Conservation (phyloP, 2,329 filamentous ascomycete genomes). For the Fusarium falciforme region DNA sequence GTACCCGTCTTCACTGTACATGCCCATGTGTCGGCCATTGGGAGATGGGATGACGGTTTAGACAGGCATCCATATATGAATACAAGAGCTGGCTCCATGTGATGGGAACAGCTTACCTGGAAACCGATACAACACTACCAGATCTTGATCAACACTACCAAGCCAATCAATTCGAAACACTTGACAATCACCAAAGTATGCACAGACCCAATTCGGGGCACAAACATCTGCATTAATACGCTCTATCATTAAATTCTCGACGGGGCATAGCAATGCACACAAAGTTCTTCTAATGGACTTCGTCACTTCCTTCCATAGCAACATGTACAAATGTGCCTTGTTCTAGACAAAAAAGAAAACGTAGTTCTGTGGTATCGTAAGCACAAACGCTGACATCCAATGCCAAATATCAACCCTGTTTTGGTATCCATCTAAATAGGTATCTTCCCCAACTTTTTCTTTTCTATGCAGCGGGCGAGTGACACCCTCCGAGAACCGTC, state of each 20-base stretch:
- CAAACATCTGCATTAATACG: constrained; percentile 34
- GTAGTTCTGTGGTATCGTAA: constrained; percentile 38
- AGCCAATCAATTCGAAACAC: neutral
- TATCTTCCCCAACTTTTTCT: constrained; percentile 2
- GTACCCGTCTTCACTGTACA: neutral
- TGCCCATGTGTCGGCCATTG: neutral
- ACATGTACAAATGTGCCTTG: constrained; percentile 27
- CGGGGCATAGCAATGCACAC: constrained; percentile 32
- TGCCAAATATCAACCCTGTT: constrained; percentile 30
- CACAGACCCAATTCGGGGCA: neutral
- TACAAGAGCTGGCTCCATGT: neutral
- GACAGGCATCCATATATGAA: neutral
- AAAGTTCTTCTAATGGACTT: constrained; percentile 30
- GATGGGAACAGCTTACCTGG: neutral
- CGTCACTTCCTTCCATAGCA: constrained; percentile 24
- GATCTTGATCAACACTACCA: neutral
- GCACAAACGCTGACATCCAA: constrained; percentile 40
- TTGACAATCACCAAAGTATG: neutral
- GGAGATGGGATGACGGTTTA: neutral
- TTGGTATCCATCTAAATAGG: constrained; percentile 26
- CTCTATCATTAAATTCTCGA: constrained; percentile 38
- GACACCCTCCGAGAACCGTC: constrained; percentile 23
- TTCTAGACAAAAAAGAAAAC: constrained; percentile 35
- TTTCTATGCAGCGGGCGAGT: constrained; percentile 27
- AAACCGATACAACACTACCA: neutral